Base-by-base conservation (phyloP, 805 yeast species). In the Candida piceae region DNA sequence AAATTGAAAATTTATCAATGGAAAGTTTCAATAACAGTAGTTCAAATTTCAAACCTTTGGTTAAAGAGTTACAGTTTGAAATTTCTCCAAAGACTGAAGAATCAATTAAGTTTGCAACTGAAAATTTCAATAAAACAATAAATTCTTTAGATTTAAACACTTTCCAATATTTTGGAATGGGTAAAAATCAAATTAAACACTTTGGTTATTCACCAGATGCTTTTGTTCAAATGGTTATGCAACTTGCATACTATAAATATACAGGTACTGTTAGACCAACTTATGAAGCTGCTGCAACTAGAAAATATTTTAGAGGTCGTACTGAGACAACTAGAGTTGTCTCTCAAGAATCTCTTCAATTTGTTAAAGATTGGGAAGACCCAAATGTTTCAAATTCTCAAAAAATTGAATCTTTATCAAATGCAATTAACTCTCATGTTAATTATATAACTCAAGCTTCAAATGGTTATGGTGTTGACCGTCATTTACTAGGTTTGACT, bases 281-380 rank as follows among this genome's bases (percentile, higher is more conserved):
- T 10, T 90, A 90, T 64, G 98, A 90, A 64, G 81, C 95, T 35
- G 96, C 97, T 3, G 86, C 97, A 16, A 90, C 97, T 2, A 78
- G 97, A 62, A 81, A 78, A 58, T 90, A 72, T 62, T 82, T 78
- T 55, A 79, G 76, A 53, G 98, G 98, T 38, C 78, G 98, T 60
- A 90, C 97, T 7, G 98, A 90, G 64, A 84, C 96, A 17, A 87
- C 93, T 44, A 76, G 98, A 54, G 67, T 87, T 4, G 96, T 86
- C 9, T 79, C 95, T 7, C 57, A 58, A 35, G 95, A 83, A 56
- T 74, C 87, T 18, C 67, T 74, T 32, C 66, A 67, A 23, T 84
- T 88, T 62, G 94, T 84, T 40, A 67, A 74, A 55, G 76, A 83
- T 24, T 85, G 95, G 86, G 69, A 79, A 49, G 67, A 78, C 53